A percentile compares a stretch with the other conserved stretches of the same genome.
Conservation (phyloP, 2,329 filamentous ascomycete species). For the Penicillium thymicola region DNA sequence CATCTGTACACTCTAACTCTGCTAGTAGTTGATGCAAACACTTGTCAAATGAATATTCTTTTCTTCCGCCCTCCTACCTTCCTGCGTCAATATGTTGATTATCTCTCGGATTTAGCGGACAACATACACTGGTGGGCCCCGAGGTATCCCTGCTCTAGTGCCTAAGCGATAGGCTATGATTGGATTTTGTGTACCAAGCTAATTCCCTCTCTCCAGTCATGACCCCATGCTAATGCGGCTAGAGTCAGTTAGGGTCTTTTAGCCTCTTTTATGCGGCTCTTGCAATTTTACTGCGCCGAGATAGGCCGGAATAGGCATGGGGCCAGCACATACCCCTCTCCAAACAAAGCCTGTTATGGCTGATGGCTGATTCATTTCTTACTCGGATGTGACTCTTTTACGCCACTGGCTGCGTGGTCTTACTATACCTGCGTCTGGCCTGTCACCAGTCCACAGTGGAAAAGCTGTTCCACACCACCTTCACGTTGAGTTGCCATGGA, state of each 20-base stretch:
- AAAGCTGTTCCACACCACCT: not conserved
- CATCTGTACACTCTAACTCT: not conserved
- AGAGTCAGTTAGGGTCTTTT: conserved; percentile 2
- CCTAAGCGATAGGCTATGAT: not conserved
- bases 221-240: conserved; percentile 7
- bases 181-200: not conserved
- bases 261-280: conserved; percentile 22
- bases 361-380: not conserved
- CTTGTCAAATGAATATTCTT: not conserved
- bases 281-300: conserved; percentile 6
- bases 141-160: not conserved
- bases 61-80: not conserved
- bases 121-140: not conserved
- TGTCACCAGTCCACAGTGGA: not conserved
- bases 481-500: not conserved
- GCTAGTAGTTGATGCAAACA: not conserved
- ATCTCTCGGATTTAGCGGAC: not conserved
- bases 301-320: not conserved
- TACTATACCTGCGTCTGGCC: not conserved
- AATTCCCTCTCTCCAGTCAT: conserved; percentile 2
- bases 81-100: not conserved
- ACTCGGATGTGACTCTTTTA: not conserved
- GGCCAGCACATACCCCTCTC: not conserved
- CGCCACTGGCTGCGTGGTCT: not conserved
- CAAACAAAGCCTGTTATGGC: not conserved